Percentiles rank a stretch among this genome's conserved stretches.
Evolutionary conservation across 139 green algal genomes (phyloP).

Genomic region (Yamagishiella unicocca): DNA sequence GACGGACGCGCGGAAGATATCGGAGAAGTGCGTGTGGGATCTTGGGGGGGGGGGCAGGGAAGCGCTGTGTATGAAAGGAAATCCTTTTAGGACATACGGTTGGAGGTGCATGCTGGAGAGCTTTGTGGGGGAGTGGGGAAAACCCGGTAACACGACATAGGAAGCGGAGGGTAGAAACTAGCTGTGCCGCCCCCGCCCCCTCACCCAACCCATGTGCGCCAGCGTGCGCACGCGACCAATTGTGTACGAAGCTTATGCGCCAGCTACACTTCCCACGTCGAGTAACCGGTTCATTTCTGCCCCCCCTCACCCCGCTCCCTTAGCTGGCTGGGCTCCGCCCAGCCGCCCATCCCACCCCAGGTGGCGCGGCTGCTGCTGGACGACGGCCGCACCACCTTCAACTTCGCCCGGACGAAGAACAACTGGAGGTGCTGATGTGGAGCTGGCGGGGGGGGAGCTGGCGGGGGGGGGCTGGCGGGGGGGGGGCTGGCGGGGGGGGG

Average conservation of each 20-base stretch:
- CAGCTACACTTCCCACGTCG: no score
- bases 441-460: neutral
- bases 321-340: conserved; percentile 33
- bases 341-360: conserved; percentile 34
- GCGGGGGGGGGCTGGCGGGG: neutral
- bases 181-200: neutral
- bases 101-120: neutral
- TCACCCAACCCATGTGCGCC: neutral
- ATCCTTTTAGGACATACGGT: neutral
- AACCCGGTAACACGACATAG: neutral
- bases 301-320: neutral
- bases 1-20: neutral
- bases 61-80: neutral
- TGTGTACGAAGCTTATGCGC: no score
- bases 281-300: no score
- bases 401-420: conserved; percentile 35
- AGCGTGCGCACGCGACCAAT: no score
- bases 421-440: conserved; percentile 16
- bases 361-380: conserved; percentile 17
- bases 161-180: neutral
- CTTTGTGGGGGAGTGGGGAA: neutral
- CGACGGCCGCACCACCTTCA: conserved; percentile 26
- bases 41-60: no score
- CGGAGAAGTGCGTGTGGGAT: neutral
- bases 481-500: no score